phyloP scores from a whole-genome alignment of 2,329 filamentous ascomycete genomes.

The Sporothrix pallida region DNA sequence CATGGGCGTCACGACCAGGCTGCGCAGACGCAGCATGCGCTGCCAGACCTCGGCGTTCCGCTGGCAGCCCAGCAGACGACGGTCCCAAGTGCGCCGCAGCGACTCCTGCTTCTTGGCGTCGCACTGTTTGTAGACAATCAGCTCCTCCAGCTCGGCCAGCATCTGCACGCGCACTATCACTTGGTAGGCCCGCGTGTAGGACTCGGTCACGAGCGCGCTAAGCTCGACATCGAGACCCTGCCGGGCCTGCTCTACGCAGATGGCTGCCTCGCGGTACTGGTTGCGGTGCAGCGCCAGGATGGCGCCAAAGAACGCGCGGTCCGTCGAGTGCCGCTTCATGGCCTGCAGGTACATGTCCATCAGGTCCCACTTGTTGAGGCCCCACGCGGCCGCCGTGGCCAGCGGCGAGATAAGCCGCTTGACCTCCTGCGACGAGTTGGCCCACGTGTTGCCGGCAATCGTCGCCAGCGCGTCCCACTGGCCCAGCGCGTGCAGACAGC shows the following conservation, averaged over 20 bases:
- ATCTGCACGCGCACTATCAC: slow-evolving; percentile 99
- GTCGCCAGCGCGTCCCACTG: slow-evolving; percentile 95
- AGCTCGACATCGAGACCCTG: slow-evolving; percentile 95
- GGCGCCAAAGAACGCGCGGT: slow-evolving; percentile 96
- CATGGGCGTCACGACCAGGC: slow-evolving; percentile 85
- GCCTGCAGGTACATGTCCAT: slow-evolving; percentile 98
- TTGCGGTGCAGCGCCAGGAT: slow-evolving; percentile 95
- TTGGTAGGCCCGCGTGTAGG: slow-evolving; percentile 95
- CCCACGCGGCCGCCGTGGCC: slow-evolving; percentile 95
- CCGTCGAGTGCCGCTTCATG: slow-evolving; percentile 91
- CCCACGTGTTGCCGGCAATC: slow-evolving; percentile 91
- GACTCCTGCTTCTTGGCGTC: slow-evolving; percentile 87
- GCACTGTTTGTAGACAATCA: slow-evolving; percentile 96
- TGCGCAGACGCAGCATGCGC: slow-evolving; percentile 92
- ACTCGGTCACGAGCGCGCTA: slow-evolving; percentile 95
- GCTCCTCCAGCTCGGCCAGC: slow-evolving; percentile 97
- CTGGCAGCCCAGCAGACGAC: slow-evolving; percentile 90
- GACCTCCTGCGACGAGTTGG: slow-evolving; percentile 83
- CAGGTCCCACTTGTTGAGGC: slow-evolving; percentile 92
- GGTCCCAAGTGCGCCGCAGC: slow-evolving; percentile 95
- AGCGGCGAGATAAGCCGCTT: slow-evolving; percentile 90
- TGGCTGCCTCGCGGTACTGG: slow-evolving; percentile 88
- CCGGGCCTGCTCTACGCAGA: slow-evolving; percentile 87
- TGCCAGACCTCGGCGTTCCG: slow-evolving; percentile 99
- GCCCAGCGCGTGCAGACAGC: slow-evolving; percentile 92